Percentiles rank a stretch among this genome's conserved stretches.
These are phyloP conservation scores for Pythium periplocum DNA, from an alignment of 352 stramenopile genomes.

Conservation along the genomic window DNA sequence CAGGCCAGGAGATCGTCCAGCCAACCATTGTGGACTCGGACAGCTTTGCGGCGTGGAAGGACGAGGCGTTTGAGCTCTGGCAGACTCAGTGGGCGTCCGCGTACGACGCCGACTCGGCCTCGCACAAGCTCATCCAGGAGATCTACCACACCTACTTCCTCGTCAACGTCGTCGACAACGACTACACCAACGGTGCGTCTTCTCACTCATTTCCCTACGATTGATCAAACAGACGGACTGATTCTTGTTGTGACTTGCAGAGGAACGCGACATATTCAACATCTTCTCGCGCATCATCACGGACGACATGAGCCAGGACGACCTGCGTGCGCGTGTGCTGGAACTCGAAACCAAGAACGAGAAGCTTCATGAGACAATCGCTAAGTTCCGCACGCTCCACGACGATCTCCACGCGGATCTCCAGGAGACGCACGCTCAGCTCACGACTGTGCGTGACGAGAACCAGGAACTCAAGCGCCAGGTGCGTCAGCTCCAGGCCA, in stretches of 20 bases:
- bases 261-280: conserved; percentile 75
- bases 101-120: conserved; percentile 86
- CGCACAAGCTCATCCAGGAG: conserved; percentile 56
- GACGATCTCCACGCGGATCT: conserved; percentile 50
- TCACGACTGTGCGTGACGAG: conserved; percentile 42
- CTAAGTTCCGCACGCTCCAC: conserved; percentile 60
- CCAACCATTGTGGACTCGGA: conserved; percentile 97
- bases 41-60: conserved; percentile 92
- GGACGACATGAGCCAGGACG: conserved; percentile 72
- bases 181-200: conserved; percentile 84
- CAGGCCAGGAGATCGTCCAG: conserved; percentile 90
- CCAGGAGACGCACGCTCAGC: conserved; percentile 36
- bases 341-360: conserved; percentile 70
- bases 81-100: conserved; percentile 95
- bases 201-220: background rate
- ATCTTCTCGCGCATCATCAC: conserved; percentile 85
- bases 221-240: background rate
- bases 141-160: conserved; percentile 97
- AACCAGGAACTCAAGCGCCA: conserved; percentile 59
- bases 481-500: conserved; percentile 55
- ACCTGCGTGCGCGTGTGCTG: conserved; percentile 58
- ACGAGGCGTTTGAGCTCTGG: conserved; percentile 98
- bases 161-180: conserved; percentile 98
- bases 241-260: conserved; percentile 17
- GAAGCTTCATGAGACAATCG: conserved; percentile 70